phyloP scores from a whole-genome alignment of 371 early-diverging fungal species.

The Mortierella sp. region DNA sequence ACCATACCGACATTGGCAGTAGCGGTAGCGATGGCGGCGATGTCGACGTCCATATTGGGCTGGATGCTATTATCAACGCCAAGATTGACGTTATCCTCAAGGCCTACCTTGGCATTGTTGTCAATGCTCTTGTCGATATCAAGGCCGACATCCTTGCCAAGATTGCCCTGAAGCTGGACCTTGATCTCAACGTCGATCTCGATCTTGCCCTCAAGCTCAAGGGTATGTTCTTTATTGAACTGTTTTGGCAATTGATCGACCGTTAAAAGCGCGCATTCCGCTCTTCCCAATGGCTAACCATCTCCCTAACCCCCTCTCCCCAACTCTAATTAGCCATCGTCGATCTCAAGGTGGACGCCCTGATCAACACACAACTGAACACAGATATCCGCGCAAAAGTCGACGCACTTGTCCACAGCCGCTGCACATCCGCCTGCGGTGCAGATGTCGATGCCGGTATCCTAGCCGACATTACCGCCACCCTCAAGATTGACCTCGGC shows the following conservation, averaged over 20 bases:
- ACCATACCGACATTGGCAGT: background rate
- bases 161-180: conserved; percentile 17
- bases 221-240: conserved; percentile 8
- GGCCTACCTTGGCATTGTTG: conserved; percentile 11
- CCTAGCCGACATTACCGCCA: conserved; percentile 18
- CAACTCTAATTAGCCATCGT: conserved; percentile 17
- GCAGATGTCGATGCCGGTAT: conserved; percentile 13
- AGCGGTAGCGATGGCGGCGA: background rate
- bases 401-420: conserved; percentile 8
- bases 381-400: conserved; percentile 15
- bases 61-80: background rate
- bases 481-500: conserved; percentile 17
- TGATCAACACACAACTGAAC: conserved; percentile 19
- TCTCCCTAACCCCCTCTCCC: too few relatives aligned
- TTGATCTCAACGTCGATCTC: conserved; percentile 17
- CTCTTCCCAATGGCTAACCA: background rate
- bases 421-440: conserved; percentile 14
- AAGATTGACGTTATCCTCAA: conserved; percentile 10
- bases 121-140: conserved; percentile 20
- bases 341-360: conserved; percentile 21
- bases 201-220: conserved; percentile 16
- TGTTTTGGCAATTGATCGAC: too few relatives aligned
- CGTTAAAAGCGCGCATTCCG: too few relatives aligned
- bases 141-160: conserved; percentile 32
- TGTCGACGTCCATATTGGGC: background rate